Conservation (phyloP, 306 rosid species). For the Lagenaria siceraria region DNA sequence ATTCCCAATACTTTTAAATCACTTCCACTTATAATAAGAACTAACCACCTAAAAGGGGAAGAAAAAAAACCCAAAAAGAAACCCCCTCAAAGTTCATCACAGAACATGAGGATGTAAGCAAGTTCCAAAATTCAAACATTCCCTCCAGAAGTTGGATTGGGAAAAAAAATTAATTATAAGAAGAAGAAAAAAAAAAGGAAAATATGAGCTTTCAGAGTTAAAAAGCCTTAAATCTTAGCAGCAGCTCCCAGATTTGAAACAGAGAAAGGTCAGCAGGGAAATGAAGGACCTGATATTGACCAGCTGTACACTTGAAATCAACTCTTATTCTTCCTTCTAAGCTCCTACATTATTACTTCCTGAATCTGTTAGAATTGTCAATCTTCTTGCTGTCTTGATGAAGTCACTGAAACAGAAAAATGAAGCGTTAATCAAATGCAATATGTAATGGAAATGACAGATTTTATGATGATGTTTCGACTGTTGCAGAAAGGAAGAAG, state of each 20-base stretch:
- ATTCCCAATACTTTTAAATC: neutral
- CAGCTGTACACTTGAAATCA: conserved; percentile 48
- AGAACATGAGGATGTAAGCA: conserved; percentile 8
- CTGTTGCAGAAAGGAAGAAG: neutral
- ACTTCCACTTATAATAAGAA: neutral
- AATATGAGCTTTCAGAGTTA: neutral
- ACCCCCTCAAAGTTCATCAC: conserved; percentile 12
- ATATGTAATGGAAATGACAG: conserved; percentile 6
- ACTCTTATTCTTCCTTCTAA: conserved; percentile 23
- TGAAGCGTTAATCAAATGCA: neutral
- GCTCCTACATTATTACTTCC: conserved; percentile 55
- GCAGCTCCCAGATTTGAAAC: conserved; percentile 3
- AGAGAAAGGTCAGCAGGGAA: conserved; percentile 26
- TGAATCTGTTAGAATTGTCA: conserved; percentile 74
- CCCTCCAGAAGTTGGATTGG: conserved; percentile 4
- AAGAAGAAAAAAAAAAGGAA: neutral
- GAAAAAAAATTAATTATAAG: conserved; percentile 4
- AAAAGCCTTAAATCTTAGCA: neutral
- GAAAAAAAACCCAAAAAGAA: conserved; percentile 1
- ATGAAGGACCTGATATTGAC: conserved; percentile 17
- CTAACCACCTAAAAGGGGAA: neutral
- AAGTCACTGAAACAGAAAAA: conserved; percentile 53
- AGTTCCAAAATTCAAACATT: conserved; percentile 17
- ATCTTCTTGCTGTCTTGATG: conserved; percentile 53
- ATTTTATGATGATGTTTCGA: neutral